A percentile compares a stretch with the other conserved stretches of the same genome.
These are phyloP conservation scores for Eustoma russellianum DNA, from an alignment of 257 asterid species.

Conservation along the genomic window DNA sequence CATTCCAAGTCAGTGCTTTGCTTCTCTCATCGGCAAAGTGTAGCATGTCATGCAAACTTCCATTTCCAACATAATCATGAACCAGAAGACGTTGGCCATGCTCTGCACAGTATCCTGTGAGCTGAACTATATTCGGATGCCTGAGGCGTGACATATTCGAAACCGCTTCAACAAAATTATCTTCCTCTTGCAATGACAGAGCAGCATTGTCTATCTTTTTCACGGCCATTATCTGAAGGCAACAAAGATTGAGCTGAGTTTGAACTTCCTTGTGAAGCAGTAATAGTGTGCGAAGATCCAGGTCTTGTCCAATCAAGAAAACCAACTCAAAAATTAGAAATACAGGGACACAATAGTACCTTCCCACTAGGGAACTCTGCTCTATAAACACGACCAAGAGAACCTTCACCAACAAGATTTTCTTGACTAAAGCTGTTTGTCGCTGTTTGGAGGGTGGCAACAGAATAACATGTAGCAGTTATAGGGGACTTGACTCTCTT, in stretches of 20 bases:
- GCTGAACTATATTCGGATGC: slow-evolving; percentile 82
- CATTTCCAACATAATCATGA: slow-evolving; percentile 63
- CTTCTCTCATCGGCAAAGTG: slow-evolving; percentile 90
- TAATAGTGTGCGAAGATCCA: too few relatives aligned
- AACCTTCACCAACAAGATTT: slow-evolving; percentile 90
- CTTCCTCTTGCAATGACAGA: slow-evolving; percentile 88
- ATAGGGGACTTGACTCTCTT: slow-evolving; percentile 63
- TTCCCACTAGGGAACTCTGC: slow-evolving; percentile 85
- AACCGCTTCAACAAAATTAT: slow-evolving; percentile 75
- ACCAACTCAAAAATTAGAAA: not conserved
- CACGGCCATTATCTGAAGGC: slow-evolving; percentile 62
- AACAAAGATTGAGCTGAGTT: not conserved
- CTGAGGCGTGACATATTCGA: slow-evolving; percentile 87
- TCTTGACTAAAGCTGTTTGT: slow-evolving; percentile 97
- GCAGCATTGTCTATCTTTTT: slow-evolving; percentile 87
- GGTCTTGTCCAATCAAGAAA: not conserved
- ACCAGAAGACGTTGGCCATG: slow-evolving; percentile 92
- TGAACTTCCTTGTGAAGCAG: too few relatives aligned
- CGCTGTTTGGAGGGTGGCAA: slow-evolving; percentile 82
- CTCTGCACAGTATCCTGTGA: slow-evolving; percentile 86
- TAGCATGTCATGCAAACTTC: slow-evolving; percentile 92
- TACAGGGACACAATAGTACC: slow-evolving; percentile 36
- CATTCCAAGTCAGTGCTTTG: slow-evolving; percentile 89
- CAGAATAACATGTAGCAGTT: slow-evolving; percentile 72
- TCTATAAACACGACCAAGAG: slow-evolving; percentile 90